A percentile compares a stretch with the other conserved stretches of the same genome.
Evolutionary conservation across 768 basidiomycete genomes (phyloP).

Genomic region (Kwoniella mangroviensis): DNA sequence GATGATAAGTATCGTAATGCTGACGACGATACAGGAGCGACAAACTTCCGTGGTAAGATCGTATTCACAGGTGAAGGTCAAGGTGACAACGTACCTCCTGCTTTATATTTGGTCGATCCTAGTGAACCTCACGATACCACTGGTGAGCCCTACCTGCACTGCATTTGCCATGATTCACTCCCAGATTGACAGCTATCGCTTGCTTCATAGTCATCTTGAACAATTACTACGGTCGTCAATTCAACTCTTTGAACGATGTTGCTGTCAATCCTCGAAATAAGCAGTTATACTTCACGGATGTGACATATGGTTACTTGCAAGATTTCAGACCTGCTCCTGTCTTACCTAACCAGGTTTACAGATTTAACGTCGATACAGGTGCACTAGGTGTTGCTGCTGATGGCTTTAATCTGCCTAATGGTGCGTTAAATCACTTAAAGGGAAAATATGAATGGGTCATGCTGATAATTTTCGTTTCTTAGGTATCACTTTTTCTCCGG

Average conservation of each 20-base stretch:
- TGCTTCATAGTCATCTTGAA: constrained; percentile 63
- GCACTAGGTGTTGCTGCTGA: constrained; percentile 74
- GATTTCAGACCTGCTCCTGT: constrained; percentile 70
- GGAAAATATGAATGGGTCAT: background rate
- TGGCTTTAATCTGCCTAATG: constrained; percentile 74
- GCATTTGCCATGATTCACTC: background rate
- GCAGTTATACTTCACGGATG: constrained; percentile 76
- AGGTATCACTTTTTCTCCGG: constrained; percentile 70
- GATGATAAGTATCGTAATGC: background rate
- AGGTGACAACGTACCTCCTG: constrained; percentile 65
- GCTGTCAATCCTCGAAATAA: constrained; percentile 72
- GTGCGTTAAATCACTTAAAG: constrained; percentile 21
- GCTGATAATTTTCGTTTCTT: background rate
- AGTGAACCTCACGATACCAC: constrained; percentile 69
- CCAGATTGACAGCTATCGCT: constrained; percentile 9
- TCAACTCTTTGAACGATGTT: constrained; percentile 80
- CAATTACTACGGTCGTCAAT: constrained; percentile 79
- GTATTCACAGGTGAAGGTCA: constrained; percentile 71
- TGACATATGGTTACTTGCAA: constrained; percentile 67
- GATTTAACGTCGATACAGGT: constrained; percentile 70
- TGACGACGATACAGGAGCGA: constrained; percentile 29
- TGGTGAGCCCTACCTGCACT: constrained; percentile 36
- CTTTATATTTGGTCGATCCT: constrained; percentile 70
- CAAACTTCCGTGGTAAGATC: constrained; percentile 67
- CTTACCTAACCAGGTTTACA: constrained; percentile 76